Evolutionary conservation across 257 asterid species (phyloP).

Genomic region (Pogostemon cablin): DNA sequence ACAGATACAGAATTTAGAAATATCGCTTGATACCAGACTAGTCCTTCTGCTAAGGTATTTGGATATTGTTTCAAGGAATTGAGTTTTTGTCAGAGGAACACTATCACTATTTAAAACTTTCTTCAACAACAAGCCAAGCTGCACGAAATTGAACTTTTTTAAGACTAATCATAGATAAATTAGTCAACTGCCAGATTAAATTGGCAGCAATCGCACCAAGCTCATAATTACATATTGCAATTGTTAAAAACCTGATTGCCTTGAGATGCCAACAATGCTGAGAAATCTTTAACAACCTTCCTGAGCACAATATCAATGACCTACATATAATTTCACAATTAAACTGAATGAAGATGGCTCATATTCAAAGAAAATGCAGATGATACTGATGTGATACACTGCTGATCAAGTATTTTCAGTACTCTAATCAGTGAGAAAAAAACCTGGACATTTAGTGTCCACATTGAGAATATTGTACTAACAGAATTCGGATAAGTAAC

Average conservation of each 20-base stretch:
- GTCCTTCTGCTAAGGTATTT: conserved; percentile 65
- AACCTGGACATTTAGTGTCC: neutral
- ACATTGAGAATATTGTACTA: conserved; percentile 1
- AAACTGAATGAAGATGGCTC: conserved; percentile 27
- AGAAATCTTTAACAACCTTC: conserved; percentile 78
- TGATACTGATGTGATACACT: neutral
- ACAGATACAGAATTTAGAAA: conserved; percentile 67
- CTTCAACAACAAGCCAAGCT: conserved; percentile 77
- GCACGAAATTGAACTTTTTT: conserved; percentile 37
- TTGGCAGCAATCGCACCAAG: conserved; percentile 21
- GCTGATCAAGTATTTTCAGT: conserved; percentile 13
- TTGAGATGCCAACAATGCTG: conserved; percentile 64
- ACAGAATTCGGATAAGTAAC: conserved; percentile 3
- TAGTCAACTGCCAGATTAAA: conserved; percentile 11
- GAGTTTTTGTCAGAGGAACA: conserved; percentile 55
- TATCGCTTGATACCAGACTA: conserved; percentile 57
- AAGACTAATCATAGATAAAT: conserved; percentile 17
- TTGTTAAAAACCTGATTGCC: conserved; percentile 67
- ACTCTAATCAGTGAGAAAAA: neutral
- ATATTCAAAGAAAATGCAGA: conserved; percentile 6
- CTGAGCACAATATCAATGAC: conserved; percentile 67
- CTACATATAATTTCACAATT: conserved; percentile 44
- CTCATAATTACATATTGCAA: conserved; percentile 14
- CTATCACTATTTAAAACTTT: conserved; percentile 53
- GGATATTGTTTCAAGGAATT: conserved; percentile 62